phyloP scores from a whole-genome alignment of 306 rosid genomes.

The Sicyos baderoa region DNA sequence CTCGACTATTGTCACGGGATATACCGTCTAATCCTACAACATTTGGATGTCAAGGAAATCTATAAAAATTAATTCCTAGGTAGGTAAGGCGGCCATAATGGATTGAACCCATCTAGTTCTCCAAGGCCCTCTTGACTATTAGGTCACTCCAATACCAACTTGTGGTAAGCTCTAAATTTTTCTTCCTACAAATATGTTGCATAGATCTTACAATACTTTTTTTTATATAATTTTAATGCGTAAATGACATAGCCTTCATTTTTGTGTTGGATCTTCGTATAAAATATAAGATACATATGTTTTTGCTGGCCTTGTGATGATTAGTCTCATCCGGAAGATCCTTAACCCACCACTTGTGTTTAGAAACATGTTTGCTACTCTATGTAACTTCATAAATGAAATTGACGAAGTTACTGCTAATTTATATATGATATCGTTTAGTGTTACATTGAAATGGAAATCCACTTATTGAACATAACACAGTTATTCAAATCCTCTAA shows the following conservation, averaged over 20 bases:
- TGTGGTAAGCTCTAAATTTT: neutral
- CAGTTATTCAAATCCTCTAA: neutral
- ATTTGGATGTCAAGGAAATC: too few relatives aligned
- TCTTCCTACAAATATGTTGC: neutral
- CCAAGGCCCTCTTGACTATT: too few relatives aligned
- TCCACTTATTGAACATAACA: neutral
- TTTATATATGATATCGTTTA: too few relatives aligned
- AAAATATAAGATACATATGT: neutral
- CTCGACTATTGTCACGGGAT: too few relatives aligned
- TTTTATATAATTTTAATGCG: neutral
- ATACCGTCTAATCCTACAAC: too few relatives aligned
- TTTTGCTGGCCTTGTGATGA: neutral
- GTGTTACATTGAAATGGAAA: neutral
- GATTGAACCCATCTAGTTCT: too few relatives aligned
- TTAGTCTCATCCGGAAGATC: neutral
- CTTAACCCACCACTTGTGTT: neutral
- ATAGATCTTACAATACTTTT: neutral
- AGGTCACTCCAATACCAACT: neutral
- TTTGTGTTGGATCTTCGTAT: neutral
- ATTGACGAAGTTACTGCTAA: neutral
- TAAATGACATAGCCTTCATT: neutral
- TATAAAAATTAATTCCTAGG: too few relatives aligned
- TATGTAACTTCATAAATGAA: neutral
- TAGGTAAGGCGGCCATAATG: too few relatives aligned
- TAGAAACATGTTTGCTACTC: neutral